A percentile compares a stretch with the other conserved stretches of the same genome.
Evolutionary conservation across 1,284 basidiomycete genomes (phyloP).

Genomic region (Malassezia sp.): DNA sequence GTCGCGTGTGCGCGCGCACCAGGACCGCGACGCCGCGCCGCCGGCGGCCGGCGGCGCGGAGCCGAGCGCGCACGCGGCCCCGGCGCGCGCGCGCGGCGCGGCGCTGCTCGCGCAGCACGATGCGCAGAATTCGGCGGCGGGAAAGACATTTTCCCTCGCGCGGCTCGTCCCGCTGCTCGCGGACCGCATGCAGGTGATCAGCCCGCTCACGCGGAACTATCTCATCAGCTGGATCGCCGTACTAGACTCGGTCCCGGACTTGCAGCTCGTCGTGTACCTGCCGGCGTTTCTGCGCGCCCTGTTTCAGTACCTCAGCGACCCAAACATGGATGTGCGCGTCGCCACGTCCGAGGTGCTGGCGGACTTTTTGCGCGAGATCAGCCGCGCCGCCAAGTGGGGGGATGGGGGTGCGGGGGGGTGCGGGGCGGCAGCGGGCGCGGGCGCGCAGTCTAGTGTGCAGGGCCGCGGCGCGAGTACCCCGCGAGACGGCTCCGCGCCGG

Average conservation of each 20-base stretch:
- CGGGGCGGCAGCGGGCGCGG: not conserved
- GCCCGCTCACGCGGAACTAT: slow-evolving; percentile 89
- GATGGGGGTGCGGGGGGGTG: slow-evolving; percentile 15
- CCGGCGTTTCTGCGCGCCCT: slow-evolving; percentile 90
- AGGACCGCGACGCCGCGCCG: slow-evolving; percentile 48
- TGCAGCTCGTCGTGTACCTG: slow-evolving; percentile 85
- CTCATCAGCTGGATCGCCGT: slow-evolving; percentile 93
- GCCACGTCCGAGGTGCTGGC: slow-evolving; percentile 81
- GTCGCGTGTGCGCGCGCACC: slow-evolving; percentile 50
- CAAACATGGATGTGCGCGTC: slow-evolving; percentile 80
- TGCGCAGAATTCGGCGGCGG: slow-evolving; percentile 22
- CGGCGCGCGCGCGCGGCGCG: slow-evolving; percentile 40
- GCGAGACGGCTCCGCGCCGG: no score
- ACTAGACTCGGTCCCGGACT: slow-evolving; percentile 87
- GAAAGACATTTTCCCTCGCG: slow-evolving; percentile 69
- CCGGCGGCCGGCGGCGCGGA: slow-evolving; percentile 28
- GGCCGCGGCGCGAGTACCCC: no score
- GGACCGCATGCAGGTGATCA: slow-evolving; percentile 86
- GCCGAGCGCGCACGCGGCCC: slow-evolving; percentile 39
- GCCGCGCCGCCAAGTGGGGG: slow-evolving; percentile 36
- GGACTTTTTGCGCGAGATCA: slow-evolving; percentile 78
- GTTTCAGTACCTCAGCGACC: slow-evolving; percentile 80
- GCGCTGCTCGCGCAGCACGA: slow-evolving; percentile 21
- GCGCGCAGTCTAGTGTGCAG: no score
- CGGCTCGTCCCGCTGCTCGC: slow-evolving; percentile 87